Conservation (phyloP, 2,329 filamentous ascomycete species). For the Venturia aucupariae region DNA sequence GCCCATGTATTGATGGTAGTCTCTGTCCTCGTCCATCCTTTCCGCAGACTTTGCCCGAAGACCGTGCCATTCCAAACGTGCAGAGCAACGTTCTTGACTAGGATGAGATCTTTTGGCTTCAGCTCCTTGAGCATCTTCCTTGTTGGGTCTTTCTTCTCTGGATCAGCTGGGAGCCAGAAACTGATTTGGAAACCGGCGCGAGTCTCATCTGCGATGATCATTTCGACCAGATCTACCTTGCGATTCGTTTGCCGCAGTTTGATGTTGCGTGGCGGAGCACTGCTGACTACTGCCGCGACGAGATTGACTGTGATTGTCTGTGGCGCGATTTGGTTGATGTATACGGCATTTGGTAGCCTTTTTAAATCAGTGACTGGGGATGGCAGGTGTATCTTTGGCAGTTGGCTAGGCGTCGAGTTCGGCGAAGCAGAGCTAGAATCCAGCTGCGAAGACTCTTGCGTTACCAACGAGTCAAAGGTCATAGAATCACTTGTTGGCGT, state of each 20-base stretch:
- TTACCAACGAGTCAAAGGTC: neutral
- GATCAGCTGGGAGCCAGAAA: slow-evolving; percentile 60
- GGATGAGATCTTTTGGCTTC: slow-evolving; percentile 64
- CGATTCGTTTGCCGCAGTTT: slow-evolving; percentile 46
- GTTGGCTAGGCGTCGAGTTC: neutral
- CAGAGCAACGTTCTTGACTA: slow-evolving; percentile 72
- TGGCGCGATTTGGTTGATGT: slow-evolving; percentile 59
- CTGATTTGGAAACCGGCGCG: slow-evolving; percentile 70
- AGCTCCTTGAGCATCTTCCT: slow-evolving; percentile 39
- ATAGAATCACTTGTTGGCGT: neutral
- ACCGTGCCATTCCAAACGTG: slow-evolving; percentile 67
- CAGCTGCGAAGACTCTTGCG: slow-evolving; percentile 14
- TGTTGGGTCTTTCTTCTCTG: slow-evolving; percentile 21
- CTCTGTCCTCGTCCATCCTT: slow-evolving; percentile 12
- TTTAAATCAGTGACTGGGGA: slow-evolving; percentile 53
- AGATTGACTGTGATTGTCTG: slow-evolving; percentile 77
- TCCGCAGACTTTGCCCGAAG: slow-evolving; percentile 68
- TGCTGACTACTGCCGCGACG: slow-evolving; percentile 68
- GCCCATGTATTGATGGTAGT: neutral
- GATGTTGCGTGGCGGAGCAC: slow-evolving; percentile 58
- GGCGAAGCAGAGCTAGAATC: slow-evolving; percentile 1
- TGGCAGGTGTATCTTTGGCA: slow-evolving; percentile 25
- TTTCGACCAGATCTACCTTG: slow-evolving; percentile 59
- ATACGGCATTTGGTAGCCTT: slow-evolving; percentile 57
- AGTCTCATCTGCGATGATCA: slow-evolving; percentile 80